Base-by-base conservation (phyloP, 202 grass and related monocot species). In the Bolboschoenoplectus hybrid region DNA sequence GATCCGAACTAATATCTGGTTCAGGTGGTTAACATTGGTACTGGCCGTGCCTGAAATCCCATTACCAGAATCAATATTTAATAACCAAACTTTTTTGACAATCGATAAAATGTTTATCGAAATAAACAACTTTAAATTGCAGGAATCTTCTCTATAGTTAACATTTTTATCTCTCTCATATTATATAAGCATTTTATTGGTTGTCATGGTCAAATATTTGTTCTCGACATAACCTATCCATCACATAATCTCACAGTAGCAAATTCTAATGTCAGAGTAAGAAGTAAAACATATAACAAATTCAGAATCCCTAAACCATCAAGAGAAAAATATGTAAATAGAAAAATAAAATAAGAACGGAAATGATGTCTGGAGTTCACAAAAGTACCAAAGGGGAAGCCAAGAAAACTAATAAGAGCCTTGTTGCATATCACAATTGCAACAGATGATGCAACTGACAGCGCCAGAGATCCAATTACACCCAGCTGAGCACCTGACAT, bases 351-450 rank as follows among this genome's bases (percentile, higher is more conserved):
- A 67, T 10, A 26, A 64, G 52, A 46, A 40, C 36, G 67, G 13
- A 67, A 67, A 67, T 51, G 17, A 63, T 63, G 17, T 17, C 34
- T 67, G 35, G 81, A 83, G 44, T 83, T 46, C 19, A 84, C 11
- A 71, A 69, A 70, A 57, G 19, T 84, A 97, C 94, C 94, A 35
- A 92, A 97, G 75, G 91, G 90, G 82, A 97, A 97, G 65, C 87
- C 94, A 68, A 97, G 94, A 43, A 85, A 91, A 85, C 94, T 97
- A 64, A 97, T 97, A 72, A 97, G 94, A 88, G 90, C 90, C 90
- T 97, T 97, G 89, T 97, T 97, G 94, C 94, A 97, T 82, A 97
- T 94, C 81, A 97, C 94, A 84, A 97, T 97, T 14, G 94, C 84
- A 82, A 97, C 94, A 38, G 94, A 97, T 70, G 94, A 97, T 65